These are phyloP conservation scores for Trametes cingulata DNA, from an alignment of 768 basidiomycete genomes.

Conservation along the genomic window DNA sequence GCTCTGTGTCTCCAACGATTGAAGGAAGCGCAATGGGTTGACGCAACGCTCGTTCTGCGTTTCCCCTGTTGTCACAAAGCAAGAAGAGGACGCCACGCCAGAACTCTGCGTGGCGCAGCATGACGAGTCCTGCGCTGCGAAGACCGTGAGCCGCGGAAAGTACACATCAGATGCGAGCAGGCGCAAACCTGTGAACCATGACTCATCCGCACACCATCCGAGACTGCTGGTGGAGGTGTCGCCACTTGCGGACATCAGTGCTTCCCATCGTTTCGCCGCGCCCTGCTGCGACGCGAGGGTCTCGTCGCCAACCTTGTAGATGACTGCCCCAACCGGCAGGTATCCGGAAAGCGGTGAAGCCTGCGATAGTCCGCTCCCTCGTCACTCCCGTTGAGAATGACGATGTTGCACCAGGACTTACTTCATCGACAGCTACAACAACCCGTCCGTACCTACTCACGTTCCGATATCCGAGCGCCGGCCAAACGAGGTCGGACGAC, in stretches of 20 bases:
- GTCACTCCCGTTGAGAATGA: conserved; percentile 17
- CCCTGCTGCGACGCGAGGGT: conserved; percentile 37
- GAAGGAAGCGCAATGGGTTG: conserved; percentile 57
- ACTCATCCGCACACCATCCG: conserved; percentile 64
- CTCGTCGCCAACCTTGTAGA: conserved; percentile 68
- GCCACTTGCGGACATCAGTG: conserved; percentile 38
- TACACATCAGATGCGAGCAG: background rate
- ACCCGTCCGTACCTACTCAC: conserved; percentile 51
- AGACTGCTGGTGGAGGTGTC: conserved; percentile 15
- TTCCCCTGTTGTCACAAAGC: conserved; percentile 40
- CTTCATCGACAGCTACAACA: conserved; percentile 54
- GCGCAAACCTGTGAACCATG: conserved; percentile 33
- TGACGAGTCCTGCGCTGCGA: conserved; percentile 29
- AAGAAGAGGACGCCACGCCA: conserved; percentile 34
- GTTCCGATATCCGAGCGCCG: conserved; percentile 52
- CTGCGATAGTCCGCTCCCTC: conserved; percentile 33
- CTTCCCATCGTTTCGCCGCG: conserved; percentile 45
- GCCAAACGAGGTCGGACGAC: conserved; percentile 17
- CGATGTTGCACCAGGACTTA: no score
- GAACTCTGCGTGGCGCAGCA: conserved; percentile 24
- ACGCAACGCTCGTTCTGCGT: conserved; percentile 44
- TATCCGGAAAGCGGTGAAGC: conserved; percentile 61
- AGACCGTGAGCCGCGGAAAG: conserved; percentile 12
- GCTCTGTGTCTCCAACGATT: conserved; percentile 1
- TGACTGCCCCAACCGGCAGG: conserved; percentile 55